Conservation (phyloP, 2,329 filamentous ascomycete species). For the Colletotrichum sp. region DNA sequence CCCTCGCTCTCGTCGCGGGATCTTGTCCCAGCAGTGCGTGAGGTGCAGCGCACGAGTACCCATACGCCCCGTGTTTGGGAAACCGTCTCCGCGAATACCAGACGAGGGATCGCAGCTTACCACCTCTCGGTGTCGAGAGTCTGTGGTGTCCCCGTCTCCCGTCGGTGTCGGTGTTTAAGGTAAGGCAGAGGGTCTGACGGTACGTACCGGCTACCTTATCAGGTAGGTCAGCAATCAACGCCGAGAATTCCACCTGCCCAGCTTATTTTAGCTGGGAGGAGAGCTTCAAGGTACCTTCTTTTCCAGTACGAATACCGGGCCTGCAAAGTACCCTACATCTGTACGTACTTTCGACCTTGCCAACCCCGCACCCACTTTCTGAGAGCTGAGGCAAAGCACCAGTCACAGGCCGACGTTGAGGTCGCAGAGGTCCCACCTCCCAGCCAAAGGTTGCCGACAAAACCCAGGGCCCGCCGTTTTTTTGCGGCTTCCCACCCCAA, state of each 20-base stretch:
- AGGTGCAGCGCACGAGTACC: not conserved
- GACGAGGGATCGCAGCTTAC: not conserved
- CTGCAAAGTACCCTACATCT: not conserved
- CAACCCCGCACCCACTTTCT: not conserved
- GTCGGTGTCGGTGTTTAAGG: not conserved
- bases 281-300: not conserved
- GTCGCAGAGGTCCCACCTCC: not conserved
- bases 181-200: not conserved
- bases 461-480: conserved; percentile 20
- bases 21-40: not conserved
- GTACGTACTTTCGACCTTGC: not conserved
- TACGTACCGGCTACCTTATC: not conserved
- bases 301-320: not conserved
- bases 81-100: not conserved
- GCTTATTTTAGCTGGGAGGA: not conserved
- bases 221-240: not conserved
- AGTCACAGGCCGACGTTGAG: not conserved
- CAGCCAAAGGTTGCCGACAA: not conserved
- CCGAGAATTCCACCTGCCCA: not conserved
- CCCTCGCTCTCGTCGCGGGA: not conserved
- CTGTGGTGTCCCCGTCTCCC: not conserved
- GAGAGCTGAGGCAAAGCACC: not conserved
- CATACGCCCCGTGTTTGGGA: conserved; percentile 9
- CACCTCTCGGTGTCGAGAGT: not conserved
- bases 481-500: conserved; percentile 16